Evolutionary conservation across 345 rosid species (phyloP).

Genomic region (Murraya koenigii): DNA sequence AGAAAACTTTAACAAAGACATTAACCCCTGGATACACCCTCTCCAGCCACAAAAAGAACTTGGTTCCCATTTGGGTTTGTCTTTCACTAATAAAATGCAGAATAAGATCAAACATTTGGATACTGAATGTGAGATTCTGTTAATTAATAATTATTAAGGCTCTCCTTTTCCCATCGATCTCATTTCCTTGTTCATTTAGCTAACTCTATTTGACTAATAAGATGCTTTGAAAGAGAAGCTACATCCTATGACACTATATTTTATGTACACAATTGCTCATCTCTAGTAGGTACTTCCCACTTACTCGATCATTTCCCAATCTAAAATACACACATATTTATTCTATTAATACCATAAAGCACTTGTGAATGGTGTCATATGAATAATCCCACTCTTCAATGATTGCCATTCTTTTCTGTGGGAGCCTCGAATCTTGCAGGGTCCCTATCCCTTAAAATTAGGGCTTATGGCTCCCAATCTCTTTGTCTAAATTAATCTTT

Average conservation of each 20-base stretch:
- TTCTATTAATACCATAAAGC: conserved; percentile 2
- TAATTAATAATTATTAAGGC: conserved; percentile 11
- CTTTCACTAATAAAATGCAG: not conserved
- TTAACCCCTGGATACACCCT: conserved; percentile 4
- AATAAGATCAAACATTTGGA: conserved; percentile 33
- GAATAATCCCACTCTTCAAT: conserved; percentile 40
- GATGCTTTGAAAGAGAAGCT: conserved; percentile 27
- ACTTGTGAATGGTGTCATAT: conserved; percentile 16
- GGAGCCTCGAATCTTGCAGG: conserved; percentile 35
- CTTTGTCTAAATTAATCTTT: conserved; percentile 13
- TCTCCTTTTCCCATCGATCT: not conserved
- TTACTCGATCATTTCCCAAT: conserved; percentile 35
- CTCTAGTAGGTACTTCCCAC: conserved; percentile 39
- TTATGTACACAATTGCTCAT: not conserved
- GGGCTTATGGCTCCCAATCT: conserved; percentile 15
- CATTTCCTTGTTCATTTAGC: conserved; percentile 30
- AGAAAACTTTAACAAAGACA: too few species aligned
- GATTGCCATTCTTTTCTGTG: conserved; percentile 49
- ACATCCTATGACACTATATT: conserved; percentile 18
- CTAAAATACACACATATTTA: not conserved
- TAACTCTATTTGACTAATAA: conserved; percentile 65
- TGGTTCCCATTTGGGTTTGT: conserved; percentile 22
- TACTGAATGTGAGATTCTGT: conserved; percentile 7
- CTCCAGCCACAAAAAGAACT: conserved; percentile 31
- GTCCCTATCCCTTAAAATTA: conserved; percentile 33